Evolutionary conservation across 164 flowering plant genomes (phyloP).

Genomic region (Vitis amurensis): DNA sequence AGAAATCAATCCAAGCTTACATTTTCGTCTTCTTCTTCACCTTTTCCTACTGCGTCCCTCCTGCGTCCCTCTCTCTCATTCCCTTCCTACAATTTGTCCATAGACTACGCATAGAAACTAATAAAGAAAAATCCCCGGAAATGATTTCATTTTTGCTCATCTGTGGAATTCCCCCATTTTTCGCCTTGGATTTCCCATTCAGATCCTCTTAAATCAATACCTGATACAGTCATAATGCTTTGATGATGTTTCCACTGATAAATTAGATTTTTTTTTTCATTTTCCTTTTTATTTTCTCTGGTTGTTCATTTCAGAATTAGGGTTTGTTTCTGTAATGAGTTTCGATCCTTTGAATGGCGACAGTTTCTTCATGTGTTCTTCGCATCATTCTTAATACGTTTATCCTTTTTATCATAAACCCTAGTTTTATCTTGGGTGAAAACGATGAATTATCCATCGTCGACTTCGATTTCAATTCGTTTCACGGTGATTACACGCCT

Average conservation of each 20-base stretch:
- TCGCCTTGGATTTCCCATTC: too few species aligned
- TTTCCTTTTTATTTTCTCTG: not conserved
- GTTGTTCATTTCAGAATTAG: not conserved
- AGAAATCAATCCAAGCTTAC: too few species aligned
- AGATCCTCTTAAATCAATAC: too few species aligned
- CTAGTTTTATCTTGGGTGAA: slow-evolving; percentile 5
- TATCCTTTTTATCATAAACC: slow-evolving; percentile 1
- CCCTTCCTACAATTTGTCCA: too few species aligned
- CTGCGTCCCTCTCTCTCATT: too few species aligned
- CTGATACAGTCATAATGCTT: not conserved
- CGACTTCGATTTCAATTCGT: slow-evolving; percentile 19
- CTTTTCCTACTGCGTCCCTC: too few species aligned
- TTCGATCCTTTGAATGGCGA: slow-evolving; percentile 24
- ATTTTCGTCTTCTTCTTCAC: too few species aligned
- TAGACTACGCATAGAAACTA: too few species aligned
- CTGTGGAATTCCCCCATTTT: too few species aligned
- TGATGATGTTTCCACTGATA: not conserved
- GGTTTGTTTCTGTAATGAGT: slow-evolving; percentile 16
- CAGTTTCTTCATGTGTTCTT: not conserved
- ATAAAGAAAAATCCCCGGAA: too few species aligned
- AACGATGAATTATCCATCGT: slow-evolving; percentile 34
- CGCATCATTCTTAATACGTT: slow-evolving; percentile 2
- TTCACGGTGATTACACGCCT: slow-evolving; percentile 64
- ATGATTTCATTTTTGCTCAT: too few species aligned
- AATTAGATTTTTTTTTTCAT: too few species aligned